Evolutionary conservation across 78 protist genomes (phyloP).

Genomic region (slime mould (Dictyostelium discoideum)): dicty_2.7 NC_007088.5:4223501-4224000

Average conservation of each 20-base stretch:
- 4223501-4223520: neutral
- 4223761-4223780: neutral
- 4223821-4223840: neutral
- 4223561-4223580: slow-evolving; percentile 24
- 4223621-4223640: neutral
- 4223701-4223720: neutral
- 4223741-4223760: neutral
- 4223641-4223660: neutral
- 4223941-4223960: neutral
- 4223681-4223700: neutral
- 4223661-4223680: neutral
- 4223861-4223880: neutral
- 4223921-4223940: neutral
- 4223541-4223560: slow-evolving; percentile 3
- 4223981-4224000: slow-evolving; percentile 14
- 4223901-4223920: neutral
- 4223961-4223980: slow-evolving; percentile 1
- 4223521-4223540: neutral
- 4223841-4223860: neutral
- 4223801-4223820: neutral
- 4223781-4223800: neutral
- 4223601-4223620: neutral
- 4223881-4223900: neutral
- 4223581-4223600: neutral
- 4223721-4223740: neutral